phyloP scores from a whole-genome alignment of 2,329 filamentous ascomycete genomes.

The Alternaria hordeiaustralica region DNA sequence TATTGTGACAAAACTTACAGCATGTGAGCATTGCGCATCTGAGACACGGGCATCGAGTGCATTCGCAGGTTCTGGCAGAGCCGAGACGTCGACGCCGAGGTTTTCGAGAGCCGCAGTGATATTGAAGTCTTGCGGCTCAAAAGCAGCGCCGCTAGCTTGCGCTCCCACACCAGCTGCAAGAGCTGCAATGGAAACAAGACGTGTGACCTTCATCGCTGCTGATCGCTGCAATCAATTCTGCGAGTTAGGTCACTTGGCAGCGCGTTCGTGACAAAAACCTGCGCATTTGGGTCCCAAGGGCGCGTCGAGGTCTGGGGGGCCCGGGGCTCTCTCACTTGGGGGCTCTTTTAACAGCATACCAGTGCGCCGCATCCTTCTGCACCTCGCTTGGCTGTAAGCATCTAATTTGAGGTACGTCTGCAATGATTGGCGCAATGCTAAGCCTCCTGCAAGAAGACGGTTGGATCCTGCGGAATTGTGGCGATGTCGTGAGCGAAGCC shows the following conservation, averaged over 20 bases:
- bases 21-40: background rate
- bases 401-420: background rate
- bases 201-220: background rate
- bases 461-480: background rate
- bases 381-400: background rate
- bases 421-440: background rate
- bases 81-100: background rate
- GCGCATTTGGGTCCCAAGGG: background rate
- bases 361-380: background rate
- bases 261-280: background rate
- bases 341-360: background rate
- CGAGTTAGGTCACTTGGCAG: background rate
- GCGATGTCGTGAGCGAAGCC: background rate
- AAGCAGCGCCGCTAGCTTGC: background rate
- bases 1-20: background rate
- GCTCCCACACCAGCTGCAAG: background rate
- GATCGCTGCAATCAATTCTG: background rate
- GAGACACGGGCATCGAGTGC: background rate
- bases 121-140: constrained; percentile 10
- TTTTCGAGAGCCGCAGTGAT: background rate
- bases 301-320: background rate
- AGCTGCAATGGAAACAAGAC: background rate
- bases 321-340: background rate
- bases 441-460: background rate
- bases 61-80: background rate